Base-by-base conservation (phyloP, 2,329 filamentous ascomycete species). In the Fusarium sp. region DNA sequence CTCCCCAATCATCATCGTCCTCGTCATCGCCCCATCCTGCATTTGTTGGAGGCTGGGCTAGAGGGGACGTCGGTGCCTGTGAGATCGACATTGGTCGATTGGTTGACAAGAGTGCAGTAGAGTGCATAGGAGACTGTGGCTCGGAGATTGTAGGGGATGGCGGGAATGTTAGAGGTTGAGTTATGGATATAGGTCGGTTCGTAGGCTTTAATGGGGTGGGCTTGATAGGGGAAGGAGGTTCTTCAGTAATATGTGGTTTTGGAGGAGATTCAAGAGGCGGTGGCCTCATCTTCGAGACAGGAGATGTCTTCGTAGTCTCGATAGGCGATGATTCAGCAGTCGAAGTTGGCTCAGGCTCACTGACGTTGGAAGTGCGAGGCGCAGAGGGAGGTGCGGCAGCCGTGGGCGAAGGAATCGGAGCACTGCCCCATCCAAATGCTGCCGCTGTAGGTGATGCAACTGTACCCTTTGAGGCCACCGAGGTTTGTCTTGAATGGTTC, bases 1-100 rank as follows among this genome's bases (percentile, higher is more conserved):
- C 86, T 3, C 86, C 86, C 86, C 86, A 89, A 37, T 88, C 86
- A 44, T 87, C 85, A 3, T 87, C 85, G 7, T 86, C 83, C 1
- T 83, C 75, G 1, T 72, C 73, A 46, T 70, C 53, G 6, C 40
- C 59, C 38, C 60, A 63, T 26, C 68, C 62, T 18, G 65, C 62
- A 12, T 69, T 71, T 13, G 51, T 57, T 28, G 71, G 67, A 11
- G 72, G 67, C 12, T 71, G 67, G 31, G 71, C 72, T 3, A 75
- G 13, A 10, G 73, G 71, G 6, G 71, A 70, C n/a, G 55, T 69
- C 13, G 68, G 70, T 12, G 62, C 57, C 31, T 73, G 71, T 6
- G 57, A 55, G 13, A 70, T 50, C 3, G 67, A 72, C 6, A 65
- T 20, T 12, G 70, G 70, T 12, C 59, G 57, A 11, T 42, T 50